Evolutionary conservation across 257 asterid genomes (phyloP), one percentile per base, ranked within the genome.

Genomic region (Euphrasia confusa): DNA sequence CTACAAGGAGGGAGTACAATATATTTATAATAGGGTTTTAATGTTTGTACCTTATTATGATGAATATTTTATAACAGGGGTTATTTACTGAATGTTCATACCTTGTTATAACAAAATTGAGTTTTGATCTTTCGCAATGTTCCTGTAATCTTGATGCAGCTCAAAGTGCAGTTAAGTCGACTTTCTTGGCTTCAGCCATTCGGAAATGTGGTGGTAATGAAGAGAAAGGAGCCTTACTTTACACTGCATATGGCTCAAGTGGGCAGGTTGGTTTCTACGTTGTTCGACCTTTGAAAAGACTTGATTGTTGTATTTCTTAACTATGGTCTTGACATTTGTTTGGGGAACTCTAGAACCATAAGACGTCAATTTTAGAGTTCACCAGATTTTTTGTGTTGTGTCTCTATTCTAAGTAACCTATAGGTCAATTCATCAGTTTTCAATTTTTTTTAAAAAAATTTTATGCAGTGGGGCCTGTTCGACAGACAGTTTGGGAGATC

Each of bases 131-230:
- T 62, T 58, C 17, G 14, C 18, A n/a, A 28, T 17, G 45, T 32
- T 13, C 69, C 55, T 15, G 53, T 48, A n/a, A 3, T 54, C 44
- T 68, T 14, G 55, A 60, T 80, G 85, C 96, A 92, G 99, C 94
- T 48, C 99, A 92, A 75, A 86, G 89, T 83, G 99, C 96, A 48
- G 77, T 87, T 14, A 92, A 92, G 79, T 79, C 87, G 7, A 92
- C 95, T 10, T 92, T 84, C 74, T 78, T 92, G 64, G 81, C 87
- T 68, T 70, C 97, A 18, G 97, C 99, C 66, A 89, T 85, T 71
- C 80, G 84, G 48, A 93, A 93, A 80, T 81, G 94, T 74, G 99
- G 99, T 60, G 99, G 99, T 32, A 93, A 89, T 68, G 94, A 73
- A 69, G 96, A 87, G 74, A 92, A 93, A 77, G 99, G 99, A 39